Evolutionary conservation across 169 alveolate species (phyloP).

Genomic region (Plasmodium relictum): DNA sequence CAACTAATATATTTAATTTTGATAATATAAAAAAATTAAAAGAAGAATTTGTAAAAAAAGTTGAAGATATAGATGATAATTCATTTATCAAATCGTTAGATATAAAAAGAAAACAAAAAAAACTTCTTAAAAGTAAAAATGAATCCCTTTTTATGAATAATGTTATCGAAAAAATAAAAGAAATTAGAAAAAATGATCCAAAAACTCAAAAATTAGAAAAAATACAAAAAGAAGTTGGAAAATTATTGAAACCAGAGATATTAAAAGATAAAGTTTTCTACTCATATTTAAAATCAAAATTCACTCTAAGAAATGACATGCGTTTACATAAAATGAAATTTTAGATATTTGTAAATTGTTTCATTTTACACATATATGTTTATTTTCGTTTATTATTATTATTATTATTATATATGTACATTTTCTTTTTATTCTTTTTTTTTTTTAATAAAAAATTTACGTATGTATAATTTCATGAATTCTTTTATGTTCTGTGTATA

Average conservation of each 20-base stretch:
- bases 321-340: constrained; percentile 93
- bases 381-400: not conserved
- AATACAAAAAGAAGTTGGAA: constrained; percentile 85
- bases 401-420: not conserved
- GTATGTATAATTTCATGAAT: too few species aligned
- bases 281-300: constrained; percentile 91
- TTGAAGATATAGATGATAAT: constrained; percentile 82
- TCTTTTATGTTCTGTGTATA: too few species aligned
- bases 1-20: constrained; percentile 92
- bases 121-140: constrained; percentile 85
- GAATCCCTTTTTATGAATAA: constrained; percentile 87
- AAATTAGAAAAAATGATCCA: constrained; percentile 74
- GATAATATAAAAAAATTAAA: constrained; percentile 83
- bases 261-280: constrained; percentile 81
- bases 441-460: too few species aligned
- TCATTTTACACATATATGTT: not conserved
- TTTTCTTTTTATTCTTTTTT: constrained; percentile 7
- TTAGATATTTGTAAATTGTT: constrained; percentile 77
- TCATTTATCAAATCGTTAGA: constrained; percentile 86
- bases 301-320: constrained; percentile 93
- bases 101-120: constrained; percentile 86
- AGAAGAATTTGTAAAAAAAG: constrained; percentile 79
- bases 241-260: constrained; percentile 82
- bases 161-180: constrained; percentile 79
- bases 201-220: constrained; percentile 62